Evolutionary conservation across 129 eudicot species (phyloP), one percentile per base, ranked within the genome.

Genomic region (Escallonia herrerae): DNA sequence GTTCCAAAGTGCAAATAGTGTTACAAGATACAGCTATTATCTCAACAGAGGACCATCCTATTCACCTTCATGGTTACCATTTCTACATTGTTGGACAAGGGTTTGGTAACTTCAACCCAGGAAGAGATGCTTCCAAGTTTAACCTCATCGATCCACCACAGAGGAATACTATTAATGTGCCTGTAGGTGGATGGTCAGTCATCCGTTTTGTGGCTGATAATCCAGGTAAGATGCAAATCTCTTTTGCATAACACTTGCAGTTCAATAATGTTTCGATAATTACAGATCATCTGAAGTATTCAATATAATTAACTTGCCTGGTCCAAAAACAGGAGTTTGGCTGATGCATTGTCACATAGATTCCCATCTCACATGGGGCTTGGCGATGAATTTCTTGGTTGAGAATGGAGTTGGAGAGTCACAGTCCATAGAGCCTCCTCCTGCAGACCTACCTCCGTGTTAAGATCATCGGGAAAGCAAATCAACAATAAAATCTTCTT

Each of bases 361-460:
- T 69, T 60, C 80, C 12, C 97, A 90, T 86, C 80, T 90, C 6
- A 78, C 81, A 38, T 90, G 97, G 97, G 97, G 97, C 5, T 75
- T 90, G 75, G 97, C 73, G 4, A 90, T 80, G 91, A 77, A 76
- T 12, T 90, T 90, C 61, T 40, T 81, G 38, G 95, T 90, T 56
- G 91, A 80, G 76, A 71, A 90, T 52, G 97, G 97, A 64, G 67
- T 50, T 3, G 94, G 94, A 39, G 76, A 75, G 69, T 66, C 69
- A 3, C 79, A 85, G 61, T 54, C 82, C 9, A 15, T 89, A 43
- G 79, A 76, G 49, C 94, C 90, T 11, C 96, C 96, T 62, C 96
- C 96, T 45, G 66, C 80, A n/a, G 96, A 89, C 69, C 80, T 85
- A 15, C 94, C 96, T 8, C 56, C 5, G 66, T 89, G 94, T 74